Base-by-base conservation (phyloP, 2,329 filamentous ascomycete species). In the Botrytis paeoniae region DNA sequence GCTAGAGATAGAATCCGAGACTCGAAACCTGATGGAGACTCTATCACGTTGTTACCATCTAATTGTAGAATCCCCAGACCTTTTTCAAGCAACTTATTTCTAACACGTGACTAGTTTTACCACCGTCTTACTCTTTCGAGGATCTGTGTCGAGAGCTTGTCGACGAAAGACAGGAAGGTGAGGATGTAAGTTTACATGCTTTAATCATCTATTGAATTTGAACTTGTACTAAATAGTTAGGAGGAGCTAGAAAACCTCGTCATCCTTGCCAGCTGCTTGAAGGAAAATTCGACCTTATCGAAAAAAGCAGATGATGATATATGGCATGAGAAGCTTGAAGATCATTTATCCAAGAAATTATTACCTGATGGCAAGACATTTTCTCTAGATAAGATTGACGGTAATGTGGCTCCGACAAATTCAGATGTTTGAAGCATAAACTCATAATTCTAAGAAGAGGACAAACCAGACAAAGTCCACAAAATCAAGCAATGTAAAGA, bases 241-340 rank as follows among this genome's bases (percentile, higher is more conserved):
- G 74, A 75, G 48, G 71, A 76, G 18, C 64, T 79, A 66, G 74
- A 75, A 74, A 76, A 69, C 60, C 57, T 79, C 45, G 43, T 80
- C 22, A 71, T 80, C 41, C 64, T 80, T 1, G 61, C 71, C 59
- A 75, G 73, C 70, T 79, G 77, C 70, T 75, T 81, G 16, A 41
- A 73, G 45, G 60, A 72, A 35, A 43, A 68, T 16, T 43, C 66
- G 16, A 73, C 73, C 10, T 66, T 68, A 43, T 35, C 78, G 10
- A n/a, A 57, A 16, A 71, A 65, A 51, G 57, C 73, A 48, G 61
- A 59, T 29, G 65, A 70, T 20, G 76, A 79, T 65, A 64, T 75
- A 35, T 64, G 64, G 39, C 73, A 73, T 12, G 37, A 57, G 4
- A 74, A 76, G 14, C 48, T 81, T 25, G 76, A 71, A 2, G n/a